Evolutionary conservation across 2,329 filamentous ascomycete genomes (phyloP).

Genomic region (Diplodia mutila): DNA sequence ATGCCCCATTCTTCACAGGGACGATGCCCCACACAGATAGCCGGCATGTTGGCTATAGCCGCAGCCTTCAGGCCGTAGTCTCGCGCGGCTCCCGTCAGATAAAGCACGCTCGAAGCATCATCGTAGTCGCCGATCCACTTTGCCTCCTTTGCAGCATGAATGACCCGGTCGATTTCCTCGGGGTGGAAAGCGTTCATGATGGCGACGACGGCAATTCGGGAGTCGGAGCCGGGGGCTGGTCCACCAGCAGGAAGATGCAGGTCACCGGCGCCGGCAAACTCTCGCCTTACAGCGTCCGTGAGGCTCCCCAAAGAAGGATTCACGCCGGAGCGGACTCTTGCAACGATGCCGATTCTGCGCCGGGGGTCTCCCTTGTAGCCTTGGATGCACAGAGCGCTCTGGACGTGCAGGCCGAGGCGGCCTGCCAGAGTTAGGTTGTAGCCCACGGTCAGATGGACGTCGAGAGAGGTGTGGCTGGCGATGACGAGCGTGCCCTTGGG

Average conservation of each 20-base stretch:
- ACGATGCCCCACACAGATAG: slow-evolving; percentile 45
- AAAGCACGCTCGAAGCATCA: slow-evolving; percentile 39
- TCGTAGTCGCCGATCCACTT: slow-evolving; percentile 33
- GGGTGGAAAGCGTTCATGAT: slow-evolving; percentile 49
- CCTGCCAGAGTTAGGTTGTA: slow-evolving; percentile 42
- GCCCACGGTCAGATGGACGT: slow-evolving; percentile 45
- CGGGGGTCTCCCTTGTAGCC: slow-evolving; percentile 46
- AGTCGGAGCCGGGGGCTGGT: neutral
- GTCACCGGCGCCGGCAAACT: slow-evolving; percentile 36
- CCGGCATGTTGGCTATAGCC: slow-evolving; percentile 37
- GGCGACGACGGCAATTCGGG: slow-evolving; percentile 33
- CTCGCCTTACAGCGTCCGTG: slow-evolving; percentile 30
- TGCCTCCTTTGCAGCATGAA: slow-evolving; percentile 34
- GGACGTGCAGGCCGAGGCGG: slow-evolving; percentile 37
- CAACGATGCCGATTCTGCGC: slow-evolving; percentile 44
- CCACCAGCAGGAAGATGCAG: slow-evolving; percentile 26
- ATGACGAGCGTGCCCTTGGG: slow-evolving; percentile 37
- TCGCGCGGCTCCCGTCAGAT: slow-evolving; percentile 45
- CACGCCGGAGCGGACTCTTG: slow-evolving; percentile 27
- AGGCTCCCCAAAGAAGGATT: slow-evolving; percentile 5
- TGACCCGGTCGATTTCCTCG: slow-evolving; percentile 42
- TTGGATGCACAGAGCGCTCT: slow-evolving; percentile 38
- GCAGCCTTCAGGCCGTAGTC: slow-evolving; percentile 40
- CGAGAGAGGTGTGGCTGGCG: slow-evolving; percentile 43
- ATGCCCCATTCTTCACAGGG: slow-evolving; percentile 48